Evolutionary conservation across 805 yeast genomes (phyloP).

Genomic region (Suhomyces canberraensis): DNA sequence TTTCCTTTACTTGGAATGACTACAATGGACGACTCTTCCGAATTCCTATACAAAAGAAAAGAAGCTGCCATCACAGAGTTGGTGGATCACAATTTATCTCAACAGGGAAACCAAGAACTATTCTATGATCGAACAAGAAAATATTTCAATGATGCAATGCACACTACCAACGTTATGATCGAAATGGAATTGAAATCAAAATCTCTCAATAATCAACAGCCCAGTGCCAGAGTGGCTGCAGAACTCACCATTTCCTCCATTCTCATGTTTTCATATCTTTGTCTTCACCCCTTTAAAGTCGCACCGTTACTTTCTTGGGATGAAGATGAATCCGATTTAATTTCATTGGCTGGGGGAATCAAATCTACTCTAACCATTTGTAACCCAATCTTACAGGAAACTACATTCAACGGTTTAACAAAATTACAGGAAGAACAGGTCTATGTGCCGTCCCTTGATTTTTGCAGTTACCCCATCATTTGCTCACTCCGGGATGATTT

Average conservation of each 20-base stretch:
- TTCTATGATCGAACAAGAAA: conserved; percentile 18
- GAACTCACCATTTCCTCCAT: conserved; percentile 19
- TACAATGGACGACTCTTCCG: conserved; percentile 3
- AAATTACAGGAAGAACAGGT: not conserved
- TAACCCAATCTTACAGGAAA: not conserved
- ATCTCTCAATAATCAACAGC: not conserved
- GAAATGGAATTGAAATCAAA: not conserved
- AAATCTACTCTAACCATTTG: conserved; percentile 4
- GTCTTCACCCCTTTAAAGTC: conserved; percentile 29
- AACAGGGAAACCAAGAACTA: conserved; percentile 6
- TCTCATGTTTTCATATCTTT: conserved; percentile 26
- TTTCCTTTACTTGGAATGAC: conserved; percentile 21
- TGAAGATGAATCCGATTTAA: conserved; percentile 16
- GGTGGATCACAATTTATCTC: conserved; percentile 1
- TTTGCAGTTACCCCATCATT: conserved; percentile 7
- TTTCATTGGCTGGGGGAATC: conserved; percentile 19
- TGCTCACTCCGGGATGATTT: conserved; percentile 6
- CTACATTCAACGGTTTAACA: conserved; percentile 4
- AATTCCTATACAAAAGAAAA: too few species aligned
- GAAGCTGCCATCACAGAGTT: not conserved
- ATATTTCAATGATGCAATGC: conserved; percentile 20
- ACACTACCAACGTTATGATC: conserved; percentile 10
- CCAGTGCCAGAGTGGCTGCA: conserved; percentile 2
- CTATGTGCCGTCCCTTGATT: not conserved
- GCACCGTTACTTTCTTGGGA: conserved; percentile 27